Evolutionary conservation across 495 filamentous ascomycete genomes (phyloP).

Genomic region (Aspergillus campestris): DNA sequence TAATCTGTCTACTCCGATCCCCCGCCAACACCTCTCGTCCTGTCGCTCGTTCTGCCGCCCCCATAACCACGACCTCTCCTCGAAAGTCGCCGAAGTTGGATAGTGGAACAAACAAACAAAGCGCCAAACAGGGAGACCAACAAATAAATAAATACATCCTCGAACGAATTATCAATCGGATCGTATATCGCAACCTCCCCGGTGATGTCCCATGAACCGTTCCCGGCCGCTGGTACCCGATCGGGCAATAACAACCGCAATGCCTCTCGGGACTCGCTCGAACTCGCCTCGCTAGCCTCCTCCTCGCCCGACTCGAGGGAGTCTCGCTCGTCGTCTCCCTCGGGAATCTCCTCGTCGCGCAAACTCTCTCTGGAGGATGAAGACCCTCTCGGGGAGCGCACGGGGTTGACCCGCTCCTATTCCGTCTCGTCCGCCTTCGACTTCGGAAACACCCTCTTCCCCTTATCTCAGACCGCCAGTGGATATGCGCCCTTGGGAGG

Average conservation of each 20-base stretch:
- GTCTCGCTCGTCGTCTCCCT: constrained; percentile 66
- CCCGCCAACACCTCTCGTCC: background rate
- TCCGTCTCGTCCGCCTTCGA: constrained; percentile 91
- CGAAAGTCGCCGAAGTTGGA: too few species aligned
- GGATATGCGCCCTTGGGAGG: constrained; percentile 79
- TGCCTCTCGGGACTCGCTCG: constrained; percentile 77
- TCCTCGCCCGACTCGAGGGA: constrained; percentile 50
- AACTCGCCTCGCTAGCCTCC: constrained; percentile 90
- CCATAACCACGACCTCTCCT: too few species aligned
- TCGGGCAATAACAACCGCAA: constrained; percentile 17
- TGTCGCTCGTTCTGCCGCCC: background rate
- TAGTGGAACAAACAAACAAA: too few species aligned
- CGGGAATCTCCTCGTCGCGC: constrained; percentile 83
- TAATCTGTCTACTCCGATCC: too few species aligned
- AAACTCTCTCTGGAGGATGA: constrained; percentile 82
- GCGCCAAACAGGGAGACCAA: too few species aligned
- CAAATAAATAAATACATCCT: too few species aligned
- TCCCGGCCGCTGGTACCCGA: constrained; percentile 17
- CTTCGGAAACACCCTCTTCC: constrained; percentile 83
- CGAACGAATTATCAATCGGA: too few species aligned
- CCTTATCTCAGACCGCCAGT: constrained; percentile 73
- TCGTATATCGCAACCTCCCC: background rate
- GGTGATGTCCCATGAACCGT: constrained; percentile 29
- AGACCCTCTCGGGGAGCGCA: constrained; percentile 59
- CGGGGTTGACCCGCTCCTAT: constrained; percentile 60